Evolutionary conservation across 106 monocot genomes (phyloP).

Genomic region (Platanthera zijinensis): DNA sequence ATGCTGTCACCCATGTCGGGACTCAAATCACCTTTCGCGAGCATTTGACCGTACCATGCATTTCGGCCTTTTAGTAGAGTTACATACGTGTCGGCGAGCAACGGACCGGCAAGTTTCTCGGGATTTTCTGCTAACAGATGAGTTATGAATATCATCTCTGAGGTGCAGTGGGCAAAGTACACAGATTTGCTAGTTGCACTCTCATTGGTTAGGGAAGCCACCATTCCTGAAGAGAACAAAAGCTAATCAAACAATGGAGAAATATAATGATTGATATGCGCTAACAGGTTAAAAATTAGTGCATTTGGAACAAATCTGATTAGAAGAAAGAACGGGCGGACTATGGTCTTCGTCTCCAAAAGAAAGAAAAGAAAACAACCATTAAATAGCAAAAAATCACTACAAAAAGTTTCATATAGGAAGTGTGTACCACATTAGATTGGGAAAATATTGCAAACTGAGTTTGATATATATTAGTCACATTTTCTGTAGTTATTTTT

Average conservation of each 20-base stretch:
- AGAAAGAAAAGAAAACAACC: no score
- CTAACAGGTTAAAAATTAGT: not conserved
- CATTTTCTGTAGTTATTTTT: no score
- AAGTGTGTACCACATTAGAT: no score
- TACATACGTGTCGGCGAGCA: slow-evolving; percentile 92
- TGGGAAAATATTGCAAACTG: no score
- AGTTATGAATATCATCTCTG: slow-evolving; percentile 98
- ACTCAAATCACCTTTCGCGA: slow-evolving; percentile 80
- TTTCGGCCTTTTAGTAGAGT: slow-evolving; percentile 91
- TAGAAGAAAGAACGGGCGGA: not conserved
- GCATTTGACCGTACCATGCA: slow-evolving; percentile 95
- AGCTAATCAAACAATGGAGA: not conserved
- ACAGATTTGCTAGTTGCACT: slow-evolving; percentile 96
- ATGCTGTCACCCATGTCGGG: slow-evolving; percentile 95
- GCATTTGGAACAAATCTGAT: not conserved
- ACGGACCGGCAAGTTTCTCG: slow-evolving; percentile 90
- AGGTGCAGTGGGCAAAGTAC: slow-evolving; percentile 93
- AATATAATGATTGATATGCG: not conserved
- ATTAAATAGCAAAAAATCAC: no score
- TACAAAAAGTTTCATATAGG: no score
- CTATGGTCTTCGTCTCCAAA: no score
- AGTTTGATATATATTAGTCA: no score
- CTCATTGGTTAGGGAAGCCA: slow-evolving; percentile 92
- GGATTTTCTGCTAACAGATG: slow-evolving; percentile 85
- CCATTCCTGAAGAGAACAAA: slow-evolving; percentile 56